Percentiles rank a stretch among this genome's conserved stretches.
Evolutionary conservation across 1,139 yeast species (phyloP).

Genomic region (Sugiyamaella novakii): DNA sequence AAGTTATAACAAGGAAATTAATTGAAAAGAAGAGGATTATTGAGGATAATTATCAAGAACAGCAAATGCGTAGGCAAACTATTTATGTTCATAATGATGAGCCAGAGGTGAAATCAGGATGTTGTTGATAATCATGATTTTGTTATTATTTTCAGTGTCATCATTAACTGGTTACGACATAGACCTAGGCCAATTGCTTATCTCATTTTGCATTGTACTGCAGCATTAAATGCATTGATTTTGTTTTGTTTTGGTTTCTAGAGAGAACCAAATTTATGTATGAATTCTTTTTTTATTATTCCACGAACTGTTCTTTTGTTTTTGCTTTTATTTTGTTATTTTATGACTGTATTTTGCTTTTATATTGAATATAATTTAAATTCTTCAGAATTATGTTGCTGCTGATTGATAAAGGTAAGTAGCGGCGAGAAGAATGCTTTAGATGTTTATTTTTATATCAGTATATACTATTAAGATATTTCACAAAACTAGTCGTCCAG

Average conservation of each 20-base stretch:
- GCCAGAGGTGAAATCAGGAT: slow-evolving; percentile 33
- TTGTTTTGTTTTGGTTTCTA: not conserved
- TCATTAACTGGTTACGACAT: too few species aligned
- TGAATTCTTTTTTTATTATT: not conserved
- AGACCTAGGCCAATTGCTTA: not conserved
- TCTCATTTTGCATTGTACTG: slow-evolving; percentile 10
- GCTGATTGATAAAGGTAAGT: too few species aligned
- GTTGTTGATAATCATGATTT: slow-evolving; percentile 35
- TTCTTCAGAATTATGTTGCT: too few species aligned
- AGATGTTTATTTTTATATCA: too few species aligned
- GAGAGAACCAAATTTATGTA: not conserved
- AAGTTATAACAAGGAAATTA: slow-evolving; percentile 40
- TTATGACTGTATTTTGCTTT: slow-evolving; percentile 13
- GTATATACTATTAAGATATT: too few species aligned
- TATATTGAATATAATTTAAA: too few species aligned
- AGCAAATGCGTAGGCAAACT: slow-evolving; percentile 35
- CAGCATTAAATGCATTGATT: slow-evolving; percentile 4
- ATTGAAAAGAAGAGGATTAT: slow-evolving; percentile 34
- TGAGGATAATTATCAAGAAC: slow-evolving; percentile 32
- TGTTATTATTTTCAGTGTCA: too few species aligned
- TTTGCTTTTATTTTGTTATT: not conserved
- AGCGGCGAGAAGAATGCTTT: too few species aligned
- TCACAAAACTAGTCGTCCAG: too few species aligned
- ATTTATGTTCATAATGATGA: slow-evolving; percentile 41
- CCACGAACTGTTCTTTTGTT: slow-evolving; percentile 2